Base-by-base conservation (phyloP, 768 basidiomycete species). In the Mycena indigotica region DNA sequence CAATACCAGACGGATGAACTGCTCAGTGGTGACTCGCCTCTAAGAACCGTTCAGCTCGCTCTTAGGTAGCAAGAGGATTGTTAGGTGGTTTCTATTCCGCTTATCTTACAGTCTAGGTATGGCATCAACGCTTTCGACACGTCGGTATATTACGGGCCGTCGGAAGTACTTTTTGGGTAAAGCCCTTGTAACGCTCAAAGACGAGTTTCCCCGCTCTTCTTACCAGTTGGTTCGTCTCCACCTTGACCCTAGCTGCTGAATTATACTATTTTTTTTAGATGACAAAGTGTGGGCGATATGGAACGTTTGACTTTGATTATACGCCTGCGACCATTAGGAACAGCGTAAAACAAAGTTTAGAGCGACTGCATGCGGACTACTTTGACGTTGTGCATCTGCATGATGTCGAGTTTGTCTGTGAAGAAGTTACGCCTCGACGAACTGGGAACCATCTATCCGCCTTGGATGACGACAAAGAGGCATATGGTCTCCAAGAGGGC, bases 201-300 rank as follows among this genome's bases (percentile, higher is more conserved):
- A 70, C 46, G 88, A 91, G 65, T 94, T 90, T 66, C 91, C 92
- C 23, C 85, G 93, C 3, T 79, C 81, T 1, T 85, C 89, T 3
- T 94, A 94, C 69, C 81, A 85, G 60, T 70, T 95, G 70, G 91
- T 91, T 65, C 51, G 75, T 64, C 54, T 24, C 10, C 50, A 16
- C 28, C 28, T 65, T 50, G 75, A 64, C 54, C 21, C 10, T 49
- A 16, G 28, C 28, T 28, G n/a, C 28, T 32, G 25, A 19, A 28
- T 17, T 30, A 46, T 52, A 32, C 39, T 30, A 28, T 52, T 49
- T 21, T 8, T 32, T 44, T 2, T 55, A 93, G 91, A 87, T 93
- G 75, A 92, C 91, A 10, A 95, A 95, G 69, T 90, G 89, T 58
- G 93, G 93, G 23, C 82, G 93, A 30, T 91, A 88, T 66, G 91